Percentiles rank a stretch among this genome's conserved stretches.
Evolutionary conservation across 1,139 yeast species (phyloP).

Genomic region (Pichia inconspicua): DNA sequence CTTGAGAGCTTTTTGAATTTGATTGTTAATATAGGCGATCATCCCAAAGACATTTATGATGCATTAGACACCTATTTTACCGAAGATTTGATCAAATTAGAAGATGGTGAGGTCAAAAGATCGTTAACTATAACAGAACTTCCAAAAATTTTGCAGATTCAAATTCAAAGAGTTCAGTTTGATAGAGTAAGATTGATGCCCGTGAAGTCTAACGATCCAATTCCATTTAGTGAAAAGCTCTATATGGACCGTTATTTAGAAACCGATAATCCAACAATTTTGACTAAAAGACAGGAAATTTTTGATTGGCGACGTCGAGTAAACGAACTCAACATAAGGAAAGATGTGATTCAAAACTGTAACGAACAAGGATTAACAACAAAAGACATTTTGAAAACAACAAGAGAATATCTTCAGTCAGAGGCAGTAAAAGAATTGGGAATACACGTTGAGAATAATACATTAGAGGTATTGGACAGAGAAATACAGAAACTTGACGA

Average conservation of each 20-base stretch:
- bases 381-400: constrained; percentile 45
- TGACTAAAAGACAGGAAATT: constrained; percentile 50
- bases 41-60: constrained; percentile 82
- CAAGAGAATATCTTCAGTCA: constrained; percentile 48
- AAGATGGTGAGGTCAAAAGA: constrained; percentile 67
- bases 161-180: constrained; percentile 87
- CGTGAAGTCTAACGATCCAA: constrained; percentile 73
- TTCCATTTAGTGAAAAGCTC: constrained; percentile 69
- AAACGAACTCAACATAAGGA: constrained; percentile 35
- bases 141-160: constrained; percentile 82
- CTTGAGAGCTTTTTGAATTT: constrained; percentile 73
- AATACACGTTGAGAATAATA: constrained; percentile 26
- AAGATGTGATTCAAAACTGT: constrained; percentile 34
- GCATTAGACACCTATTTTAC: constrained; percentile 81
- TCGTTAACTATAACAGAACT: constrained; percentile 60
- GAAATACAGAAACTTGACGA: constrained; percentile 33
- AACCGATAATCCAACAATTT: constrained; percentile 51
- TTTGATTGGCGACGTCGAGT: constrained; percentile 58
- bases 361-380: constrained; percentile 41
- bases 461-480: constrained; percentile 29
- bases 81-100: constrained; percentile 63
- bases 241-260: constrained; percentile 86
- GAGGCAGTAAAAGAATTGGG: constrained; percentile 28
- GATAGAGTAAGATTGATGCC: constrained; percentile 69
- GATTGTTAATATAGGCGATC: constrained; percentile 78